A percentile compares a stretch with the other conserved stretches of the same genome.
Evolutionary conservation across 805 yeast genomes (phyloP).

Genomic region (Scheffersomyces lignosus): DNA sequence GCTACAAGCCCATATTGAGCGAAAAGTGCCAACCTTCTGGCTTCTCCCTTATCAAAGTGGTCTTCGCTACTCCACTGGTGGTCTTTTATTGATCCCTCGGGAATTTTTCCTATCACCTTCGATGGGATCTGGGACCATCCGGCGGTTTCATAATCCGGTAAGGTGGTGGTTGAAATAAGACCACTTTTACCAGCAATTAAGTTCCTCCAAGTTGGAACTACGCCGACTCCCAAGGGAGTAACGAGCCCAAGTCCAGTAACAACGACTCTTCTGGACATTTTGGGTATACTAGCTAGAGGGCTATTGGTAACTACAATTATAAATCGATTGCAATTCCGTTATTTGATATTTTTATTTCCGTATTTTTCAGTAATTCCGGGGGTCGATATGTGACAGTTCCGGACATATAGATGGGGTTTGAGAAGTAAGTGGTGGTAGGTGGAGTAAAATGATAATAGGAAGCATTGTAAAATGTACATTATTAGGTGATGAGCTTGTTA

Average conservation of each 20-base stretch:
- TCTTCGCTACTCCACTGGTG: constrained; percentile 54
- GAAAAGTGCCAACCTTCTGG: constrained; percentile 66
- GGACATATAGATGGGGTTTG: no score
- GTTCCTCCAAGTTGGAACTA: constrained; percentile 50
- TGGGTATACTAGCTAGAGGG: no score
- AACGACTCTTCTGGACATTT: constrained; percentile 62
- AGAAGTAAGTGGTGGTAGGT: no score
- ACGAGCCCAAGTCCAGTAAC: constrained; percentile 89
- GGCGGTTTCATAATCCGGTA: constrained; percentile 39
- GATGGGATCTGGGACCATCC: constrained; percentile 61
- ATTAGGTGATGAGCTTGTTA: no score
- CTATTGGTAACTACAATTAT: no score
- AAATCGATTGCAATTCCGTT: background rate
- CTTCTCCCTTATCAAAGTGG: constrained; percentile 49
- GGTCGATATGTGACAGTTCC: no score
- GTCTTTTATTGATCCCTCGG: constrained; percentile 44
- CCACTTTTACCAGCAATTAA: constrained; percentile 58
- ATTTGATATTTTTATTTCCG: no score
- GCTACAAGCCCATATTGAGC: constrained; percentile 80
- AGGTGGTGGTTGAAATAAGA: constrained; percentile 50
- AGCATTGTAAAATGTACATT: no score
- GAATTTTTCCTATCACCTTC: constrained; percentile 75
- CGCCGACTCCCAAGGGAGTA: constrained; percentile 83
- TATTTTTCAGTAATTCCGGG: no score
- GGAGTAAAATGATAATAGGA: no score